Base-by-base conservation (phyloP, 169 alveolate species). In the Sarcocystis neurona region DNA sequence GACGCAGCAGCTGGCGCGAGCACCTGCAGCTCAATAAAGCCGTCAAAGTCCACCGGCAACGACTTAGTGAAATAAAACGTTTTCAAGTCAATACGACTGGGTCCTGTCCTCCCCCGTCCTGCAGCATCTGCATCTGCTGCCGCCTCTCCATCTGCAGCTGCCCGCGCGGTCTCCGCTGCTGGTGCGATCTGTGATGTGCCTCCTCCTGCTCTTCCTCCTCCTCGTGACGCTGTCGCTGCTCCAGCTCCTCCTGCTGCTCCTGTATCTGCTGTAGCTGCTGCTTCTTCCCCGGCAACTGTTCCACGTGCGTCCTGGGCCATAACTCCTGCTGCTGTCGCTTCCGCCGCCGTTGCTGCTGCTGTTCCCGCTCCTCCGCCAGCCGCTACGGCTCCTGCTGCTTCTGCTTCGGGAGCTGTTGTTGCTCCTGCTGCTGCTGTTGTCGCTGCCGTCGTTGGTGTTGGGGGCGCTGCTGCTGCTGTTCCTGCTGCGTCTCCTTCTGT, bases 1-100 rank as follows among this genome's bases (percentile, higher is more conserved):
- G n/a, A n/a, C n/a, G n/a, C n/a, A n/a, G n/a, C 88, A 1, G 78
- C 88, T 20, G 88, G 44, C 44, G 48, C 84, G 78, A 46, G 30
- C 74, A 79, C 43, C 84, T 85, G 90, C 82, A 85, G 50, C 90
- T 85, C 90, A 8, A 70, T 41, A 34, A 85, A 85, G 46, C 90
- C 90, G 3, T 85, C 90, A 46, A 85, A 66, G 77, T 85, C 90
- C 30, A 32, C 44, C 37, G 90, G 90, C 41, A 85, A 66, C 5
- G 43, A 27, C 30, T 85, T 75, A 0, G 90, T 84, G 34, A 85
- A 30, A 47, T 79, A 85, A 39, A 85, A 85, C 30, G 90, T 66
- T 30, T 70, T 74, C 4, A 70, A 84, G 47, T 85, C 90, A 20
- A 80, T 56, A 75, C 88, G 30, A 60, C 58, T 80, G 56, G 88